phyloP scores from a whole-genome alignment of 176 grass and related monocot species.

The Dendrocalamus sinicus region DNA sequence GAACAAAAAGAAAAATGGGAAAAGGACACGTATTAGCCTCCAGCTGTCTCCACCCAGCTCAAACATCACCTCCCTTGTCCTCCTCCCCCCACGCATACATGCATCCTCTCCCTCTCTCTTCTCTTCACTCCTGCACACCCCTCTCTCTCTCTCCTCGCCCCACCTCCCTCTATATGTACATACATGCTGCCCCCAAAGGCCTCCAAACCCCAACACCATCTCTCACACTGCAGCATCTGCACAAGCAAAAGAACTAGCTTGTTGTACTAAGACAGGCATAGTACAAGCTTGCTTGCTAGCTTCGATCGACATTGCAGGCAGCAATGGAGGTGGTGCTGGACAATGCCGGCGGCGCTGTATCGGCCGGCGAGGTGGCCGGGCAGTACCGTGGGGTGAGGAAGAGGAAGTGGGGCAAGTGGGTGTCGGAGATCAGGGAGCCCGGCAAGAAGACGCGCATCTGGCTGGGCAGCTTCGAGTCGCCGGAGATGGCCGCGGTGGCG shows the following conservation, averaged over 20 bases:
- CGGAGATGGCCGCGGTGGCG: constrained; percentile 91
- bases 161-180: constrained; percentile 25
- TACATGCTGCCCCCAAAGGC: not conserved
- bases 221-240: not conserved
- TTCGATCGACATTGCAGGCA: not conserved
- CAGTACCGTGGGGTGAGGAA: constrained; percentile 86
- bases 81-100: constrained; percentile 52
- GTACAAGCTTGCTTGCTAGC: not conserved
- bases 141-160: not conserved
- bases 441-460: constrained; percentile 98
- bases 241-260: not conserved
- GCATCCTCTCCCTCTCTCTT: not conserved
- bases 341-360: not conserved
- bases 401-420: constrained; percentile 97
- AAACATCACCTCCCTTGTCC: constrained; percentile 30
- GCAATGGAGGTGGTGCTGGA: constrained; percentile 38
- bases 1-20: not conserved
- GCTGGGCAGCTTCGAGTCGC: constrained; percentile 93
- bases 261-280: no score
- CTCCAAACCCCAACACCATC: constrained; percentile 40
- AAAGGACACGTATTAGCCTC: constrained; percentile 48
- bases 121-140: constrained; percentile 9
- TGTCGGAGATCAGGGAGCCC: constrained; percentile 96
- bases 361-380: not conserved
- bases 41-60: constrained; percentile 61